Base-by-base conservation (phyloP, 495 filamentous ascomycete genomes). In the Penicillium bialowiezense region DNA sequence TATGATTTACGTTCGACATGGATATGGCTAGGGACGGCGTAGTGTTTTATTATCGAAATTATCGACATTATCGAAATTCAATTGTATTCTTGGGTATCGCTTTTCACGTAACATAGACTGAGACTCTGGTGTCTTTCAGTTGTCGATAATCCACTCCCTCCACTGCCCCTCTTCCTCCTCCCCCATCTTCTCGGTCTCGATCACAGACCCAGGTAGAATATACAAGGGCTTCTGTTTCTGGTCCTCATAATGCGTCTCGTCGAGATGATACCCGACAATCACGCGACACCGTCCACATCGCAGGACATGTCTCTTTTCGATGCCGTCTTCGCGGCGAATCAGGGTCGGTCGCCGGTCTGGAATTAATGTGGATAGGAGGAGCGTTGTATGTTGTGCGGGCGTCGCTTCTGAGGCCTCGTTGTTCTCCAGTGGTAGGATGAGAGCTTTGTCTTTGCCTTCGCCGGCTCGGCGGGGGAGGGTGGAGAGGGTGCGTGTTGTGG, bases 231-330 rank as follows among this genome's bases (percentile, higher is more conserved):
- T 72, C 43, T 61, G 58, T 21, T 51, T 42, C 23, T 48, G 14
- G 10, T 23, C 19, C 6, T 10, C 33, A 48, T 67, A 75, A 64
- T 73, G 71, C 29, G 67, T 54, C 44, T 23, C 19, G 59, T 74
- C 69, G 28, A 74, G 41, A 47, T 69, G 67, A 68, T 91, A 91
- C 28, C 82, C 87, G 37, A 87, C 73, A 3, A 80, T 68, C 18
- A 88, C 56, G 20, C 74, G 69, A 69, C 87, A 91, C 49, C 86
- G 64, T 3, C 74, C 80, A 66, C 87, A 90, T 18, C 79, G 65
- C 41, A 74, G 67, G 14, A 84, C 52, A 36, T 76, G 63, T 20
- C 87, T 62, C 72, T 87, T 88, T 72, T 91, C 87, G 42, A 88
- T 90, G 18, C 87, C 87, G 45, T 89, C 85, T 52, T 79, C 77